Conservation (phyloP, 2,329 filamentous ascomycete species). For the Aspergillus sp. region DNA sequence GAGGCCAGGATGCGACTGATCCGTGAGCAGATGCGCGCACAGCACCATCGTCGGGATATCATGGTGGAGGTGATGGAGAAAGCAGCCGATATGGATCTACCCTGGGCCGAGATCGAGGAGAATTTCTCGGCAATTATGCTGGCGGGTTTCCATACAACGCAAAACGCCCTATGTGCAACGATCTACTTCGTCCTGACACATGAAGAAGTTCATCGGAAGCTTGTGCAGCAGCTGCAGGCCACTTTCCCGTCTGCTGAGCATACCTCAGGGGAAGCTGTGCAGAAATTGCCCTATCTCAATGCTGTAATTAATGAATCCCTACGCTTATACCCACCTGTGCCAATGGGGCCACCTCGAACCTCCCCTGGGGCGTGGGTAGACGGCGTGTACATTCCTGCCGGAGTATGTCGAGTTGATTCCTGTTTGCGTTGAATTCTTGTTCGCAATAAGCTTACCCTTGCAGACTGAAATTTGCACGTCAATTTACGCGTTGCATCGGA, state of each 20-base stretch:
- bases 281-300: slow-evolving; percentile 27
- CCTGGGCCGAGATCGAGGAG: slow-evolving; percentile 23
- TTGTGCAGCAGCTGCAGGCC: slow-evolving; percentile 18
- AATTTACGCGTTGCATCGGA: slow-evolving; percentile 31
- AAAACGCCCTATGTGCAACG: slow-evolving; percentile 24
- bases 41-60: slow-evolving; percentile 23
- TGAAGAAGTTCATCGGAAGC: slow-evolving; percentile 16
- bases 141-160: slow-evolving; percentile 26
- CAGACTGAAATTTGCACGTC: slow-evolving; percentile 28
- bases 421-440: not conserved
- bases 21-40: slow-evolving; percentile 22
- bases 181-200: slow-evolving; percentile 28
- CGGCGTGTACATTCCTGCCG: slow-evolving; percentile 22
- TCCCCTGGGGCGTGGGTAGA: slow-evolving; percentile 25
- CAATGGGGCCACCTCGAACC: slow-evolving; percentile 26
- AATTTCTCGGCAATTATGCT: slow-evolving; percentile 30
- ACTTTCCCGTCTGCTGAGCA: slow-evolving; percentile 18
- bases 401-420: slow-evolving; percentile 17
- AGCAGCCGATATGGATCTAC: slow-evolving; percentile 14
- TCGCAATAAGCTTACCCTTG: not conserved
- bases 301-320: slow-evolving; percentile 31
- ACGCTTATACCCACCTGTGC: slow-evolving; percentile 31
- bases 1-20: slow-evolving; percentile 25
- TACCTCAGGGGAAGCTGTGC: slow-evolving; percentile 16
- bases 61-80: slow-evolving; percentile 28